Evolutionary conservation across 2,329 filamentous ascomycete species (phyloP).

Genomic region (Penicillium sp.): DNA sequence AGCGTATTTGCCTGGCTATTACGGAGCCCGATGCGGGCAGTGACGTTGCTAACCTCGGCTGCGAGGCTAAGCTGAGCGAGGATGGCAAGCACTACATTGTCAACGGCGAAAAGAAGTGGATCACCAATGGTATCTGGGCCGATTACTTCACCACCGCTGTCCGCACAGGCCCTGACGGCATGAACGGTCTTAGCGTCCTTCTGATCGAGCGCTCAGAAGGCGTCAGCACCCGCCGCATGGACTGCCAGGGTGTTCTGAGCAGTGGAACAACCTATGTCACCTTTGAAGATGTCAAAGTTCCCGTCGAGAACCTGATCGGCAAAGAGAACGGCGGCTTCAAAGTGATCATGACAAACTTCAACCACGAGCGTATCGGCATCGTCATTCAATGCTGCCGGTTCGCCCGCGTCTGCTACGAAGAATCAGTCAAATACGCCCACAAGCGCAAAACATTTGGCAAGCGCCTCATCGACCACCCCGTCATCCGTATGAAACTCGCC

Average conservation of each 20-base stretch:
- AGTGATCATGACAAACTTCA: conserved; percentile 99
- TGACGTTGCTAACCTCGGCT: conserved; percentile 92
- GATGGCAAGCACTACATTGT: conserved; percentile 99
- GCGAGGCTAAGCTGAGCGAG: conserved; percentile 89
- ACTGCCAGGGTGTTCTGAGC: conserved; percentile 96
- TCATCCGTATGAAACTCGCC: conserved; percentile 95
- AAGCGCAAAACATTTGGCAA: conserved; percentile 97
- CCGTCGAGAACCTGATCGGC: conserved; percentile 96
- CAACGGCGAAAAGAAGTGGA: conserved; percentile 99
- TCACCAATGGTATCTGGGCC: conserved; percentile 94
- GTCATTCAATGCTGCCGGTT: conserved; percentile 97
- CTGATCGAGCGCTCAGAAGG: conserved; percentile 83
- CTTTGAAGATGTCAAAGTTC: conserved; percentile 98
- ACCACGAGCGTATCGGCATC: conserved; percentile 98
- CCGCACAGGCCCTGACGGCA: conserved; percentile 80
- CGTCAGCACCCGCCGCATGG: conserved; percentile 91
- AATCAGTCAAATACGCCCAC: conserved; percentile 93
- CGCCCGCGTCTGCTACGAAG: conserved; percentile 94
- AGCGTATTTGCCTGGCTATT: conserved; percentile 95
- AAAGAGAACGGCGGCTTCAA: conserved; percentile 98
- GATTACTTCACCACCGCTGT: conserved; percentile 99
- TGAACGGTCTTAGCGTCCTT: conserved; percentile 88
- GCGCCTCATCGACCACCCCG: conserved; percentile 92
- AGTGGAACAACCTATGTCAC: conserved; percentile 96
- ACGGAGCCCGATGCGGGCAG: conserved; percentile 94